Conservation (phyloP, 352 stramenopile species). For the Pythium volutum region DNA sequence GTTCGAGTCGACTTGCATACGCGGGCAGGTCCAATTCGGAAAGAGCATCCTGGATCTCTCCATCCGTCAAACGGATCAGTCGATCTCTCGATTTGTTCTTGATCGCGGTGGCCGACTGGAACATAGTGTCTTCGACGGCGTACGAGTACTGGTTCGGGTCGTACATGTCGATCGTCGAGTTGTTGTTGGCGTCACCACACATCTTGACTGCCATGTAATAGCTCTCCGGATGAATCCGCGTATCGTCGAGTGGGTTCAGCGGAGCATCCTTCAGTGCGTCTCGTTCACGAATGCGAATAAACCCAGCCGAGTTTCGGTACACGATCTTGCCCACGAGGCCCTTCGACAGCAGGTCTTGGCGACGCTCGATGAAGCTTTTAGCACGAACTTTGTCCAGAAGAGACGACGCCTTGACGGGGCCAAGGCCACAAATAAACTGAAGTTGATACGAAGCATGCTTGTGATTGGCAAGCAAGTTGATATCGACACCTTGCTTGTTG, state of each 20-base stretch:
- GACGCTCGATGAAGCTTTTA: conserved; percentile 84
- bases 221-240: conserved; percentile 85
- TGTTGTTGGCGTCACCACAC: conserved; percentile 89
- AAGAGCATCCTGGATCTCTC: conserved; percentile 84
- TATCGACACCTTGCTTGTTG: conserved; percentile 88
- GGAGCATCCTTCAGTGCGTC: conserved; percentile 81
- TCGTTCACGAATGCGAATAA: conserved; percentile 85
- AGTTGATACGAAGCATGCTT: conserved; percentile 85
- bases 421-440: conserved; percentile 85
- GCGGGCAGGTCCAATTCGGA: conserved; percentile 85
- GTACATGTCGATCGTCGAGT: conserved; percentile 90
- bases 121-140: conserved; percentile 90
- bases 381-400: conserved; percentile 82
- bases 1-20: conserved; percentile 81
- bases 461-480: conserved; percentile 88
- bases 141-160: conserved; percentile 90
- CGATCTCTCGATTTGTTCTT: conserved; percentile 25
- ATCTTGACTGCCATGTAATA: conserved; percentile 93
- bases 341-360: conserved; percentile 85
- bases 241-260: conserved; percentile 86
- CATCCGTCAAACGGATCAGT: conserved; percentile 37
- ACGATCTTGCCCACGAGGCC: conserved; percentile 82
- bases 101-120: conserved; percentile 84
- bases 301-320: conserved; percentile 85
- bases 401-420: conserved; percentile 73